Percentiles rank a stretch among this genome's conserved stretches.
phyloP scores from a whole-genome alignment of 352 stramenopile species.

The Pythium dissimile region DNA sequence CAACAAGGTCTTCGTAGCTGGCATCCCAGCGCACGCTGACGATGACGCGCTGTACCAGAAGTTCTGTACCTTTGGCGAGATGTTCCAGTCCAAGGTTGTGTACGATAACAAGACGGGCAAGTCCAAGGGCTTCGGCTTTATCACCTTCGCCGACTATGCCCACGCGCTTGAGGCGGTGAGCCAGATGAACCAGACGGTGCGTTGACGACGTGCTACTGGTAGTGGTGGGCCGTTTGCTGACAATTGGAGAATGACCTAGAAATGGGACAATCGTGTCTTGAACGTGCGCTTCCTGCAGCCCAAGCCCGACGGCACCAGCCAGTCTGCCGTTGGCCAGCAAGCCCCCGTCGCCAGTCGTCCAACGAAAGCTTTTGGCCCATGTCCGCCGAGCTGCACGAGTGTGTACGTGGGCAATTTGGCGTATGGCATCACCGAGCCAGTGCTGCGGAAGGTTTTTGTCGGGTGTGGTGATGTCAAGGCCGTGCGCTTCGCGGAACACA shows the following conservation, averaged over 20 bases:
- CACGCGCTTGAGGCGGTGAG: constrained; percentile 75
- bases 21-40: constrained; percentile 55
- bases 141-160: constrained; percentile 80
- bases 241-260: constrained; percentile 23
- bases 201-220: too few relatives aligned
- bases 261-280: constrained; percentile 78
- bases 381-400: constrained; percentile 85
- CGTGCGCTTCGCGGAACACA: constrained; percentile 82
- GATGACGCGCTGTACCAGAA: constrained; percentile 69
- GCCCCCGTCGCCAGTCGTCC: constrained; percentile 14
- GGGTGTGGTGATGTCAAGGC: constrained; percentile 75
- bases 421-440: constrained; percentile 92
- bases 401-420: constrained; percentile 96
- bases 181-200: constrained; percentile 64
- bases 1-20: constrained; percentile 87
- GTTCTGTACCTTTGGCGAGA: constrained; percentile 73
- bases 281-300: constrained; percentile 85
- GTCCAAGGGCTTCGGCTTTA: constrained; percentile 78
- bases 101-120: constrained; percentile 61
- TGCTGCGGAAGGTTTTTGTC: constrained; percentile 79
- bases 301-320: constrained; percentile 30
- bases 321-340: background rate
- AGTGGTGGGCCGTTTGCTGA: too few relatives aligned
- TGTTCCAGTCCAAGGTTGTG: constrained; percentile 86
- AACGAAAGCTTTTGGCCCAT: constrained; percentile 52